A percentile compares a stretch with the other conserved stretches of the same genome.
Conservation (phyloP, 257 asterid species). For the Cinchona pubescens region DNA sequence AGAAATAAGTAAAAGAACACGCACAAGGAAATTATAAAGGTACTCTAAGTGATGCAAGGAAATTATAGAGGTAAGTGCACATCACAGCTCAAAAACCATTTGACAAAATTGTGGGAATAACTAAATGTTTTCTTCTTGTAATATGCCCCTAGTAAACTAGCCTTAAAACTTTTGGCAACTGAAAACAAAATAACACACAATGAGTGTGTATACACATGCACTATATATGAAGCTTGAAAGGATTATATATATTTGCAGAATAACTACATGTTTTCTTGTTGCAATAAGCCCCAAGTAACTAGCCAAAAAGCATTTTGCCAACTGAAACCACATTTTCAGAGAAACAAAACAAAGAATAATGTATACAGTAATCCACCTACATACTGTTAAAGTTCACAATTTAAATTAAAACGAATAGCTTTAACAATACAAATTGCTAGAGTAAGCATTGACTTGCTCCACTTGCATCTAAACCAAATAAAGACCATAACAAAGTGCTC, state of each 20-base stretch:
- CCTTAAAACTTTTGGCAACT: neutral
- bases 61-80: neutral
- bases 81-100: neutral
- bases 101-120: neutral
- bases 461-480: neutral
- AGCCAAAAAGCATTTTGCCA: neutral
- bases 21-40: neutral
- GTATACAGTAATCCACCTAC: neutral
- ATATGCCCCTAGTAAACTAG: neutral
- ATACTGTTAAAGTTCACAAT: neutral
- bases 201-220: too few species aligned
- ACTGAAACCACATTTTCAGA: neutral
- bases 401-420: neutral
- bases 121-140: neutral
- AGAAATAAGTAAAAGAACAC: neutral
- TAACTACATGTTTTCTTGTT: neutral
- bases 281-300: neutral
- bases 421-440: neutral
- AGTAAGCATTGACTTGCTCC: neutral
- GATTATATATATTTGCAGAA: neutral
- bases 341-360: neutral
- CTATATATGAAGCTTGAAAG: neutral
- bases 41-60: too few species aligned
- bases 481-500: neutral
- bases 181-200: neutral